phyloP scores from a whole-genome alignment of 2,329 filamentous ascomycete genomes.

The Colletotrichum noveboracense region DNA sequence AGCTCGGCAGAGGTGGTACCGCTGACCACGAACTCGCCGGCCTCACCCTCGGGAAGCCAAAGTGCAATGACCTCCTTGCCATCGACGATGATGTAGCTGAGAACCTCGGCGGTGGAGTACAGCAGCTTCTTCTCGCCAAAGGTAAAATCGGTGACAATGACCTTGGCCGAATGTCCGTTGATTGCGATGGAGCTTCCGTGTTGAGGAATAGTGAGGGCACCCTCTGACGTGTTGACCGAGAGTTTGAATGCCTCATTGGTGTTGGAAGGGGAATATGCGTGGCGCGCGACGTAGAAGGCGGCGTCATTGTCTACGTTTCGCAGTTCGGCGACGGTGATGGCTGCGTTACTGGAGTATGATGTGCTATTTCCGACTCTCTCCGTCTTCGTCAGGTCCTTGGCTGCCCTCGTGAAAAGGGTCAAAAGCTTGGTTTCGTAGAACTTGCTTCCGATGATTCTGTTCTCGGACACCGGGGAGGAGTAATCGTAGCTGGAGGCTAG shows the following conservation, averaged over 20 bases:
- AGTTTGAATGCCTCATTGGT: slow-evolving; percentile 59
- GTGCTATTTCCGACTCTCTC: slow-evolving; percentile 51
- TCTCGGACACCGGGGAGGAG: slow-evolving; percentile 65
- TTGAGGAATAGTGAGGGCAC: slow-evolving; percentile 58
- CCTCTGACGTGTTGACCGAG: slow-evolving; percentile 59
- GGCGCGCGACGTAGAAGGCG: slow-evolving; percentile 64
- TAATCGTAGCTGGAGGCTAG: slow-evolving; percentile 67
- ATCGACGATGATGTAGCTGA: slow-evolving; percentile 56
- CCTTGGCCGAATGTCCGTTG: slow-evolving; percentile 67
- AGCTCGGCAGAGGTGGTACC: slow-evolving; percentile 32
- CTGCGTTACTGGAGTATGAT: slow-evolving; percentile 54
- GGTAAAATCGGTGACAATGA: slow-evolving; percentile 63
- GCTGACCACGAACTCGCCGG: slow-evolving; percentile 57
- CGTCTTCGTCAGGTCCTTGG: slow-evolving; percentile 60
- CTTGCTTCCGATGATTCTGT: slow-evolving; percentile 61
- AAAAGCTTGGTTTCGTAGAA: slow-evolving; percentile 69
- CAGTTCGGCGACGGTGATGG: slow-evolving; percentile 59
- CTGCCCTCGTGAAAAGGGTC: slow-evolving; percentile 62
- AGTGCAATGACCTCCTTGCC: slow-evolving; percentile 52
- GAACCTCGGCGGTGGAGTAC: slow-evolving; percentile 61
- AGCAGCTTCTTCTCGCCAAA: slow-evolving; percentile 56
- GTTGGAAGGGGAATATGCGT: slow-evolving; percentile 55
- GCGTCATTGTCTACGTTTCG: slow-evolving; percentile 62
- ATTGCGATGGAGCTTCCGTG: slow-evolving; percentile 53
- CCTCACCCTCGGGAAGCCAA: slow-evolving; percentile 59